These are phyloP conservation scores for Galium porrigens DNA, from an alignment of 305 asterid species.

Conservation along the genomic window DNA sequence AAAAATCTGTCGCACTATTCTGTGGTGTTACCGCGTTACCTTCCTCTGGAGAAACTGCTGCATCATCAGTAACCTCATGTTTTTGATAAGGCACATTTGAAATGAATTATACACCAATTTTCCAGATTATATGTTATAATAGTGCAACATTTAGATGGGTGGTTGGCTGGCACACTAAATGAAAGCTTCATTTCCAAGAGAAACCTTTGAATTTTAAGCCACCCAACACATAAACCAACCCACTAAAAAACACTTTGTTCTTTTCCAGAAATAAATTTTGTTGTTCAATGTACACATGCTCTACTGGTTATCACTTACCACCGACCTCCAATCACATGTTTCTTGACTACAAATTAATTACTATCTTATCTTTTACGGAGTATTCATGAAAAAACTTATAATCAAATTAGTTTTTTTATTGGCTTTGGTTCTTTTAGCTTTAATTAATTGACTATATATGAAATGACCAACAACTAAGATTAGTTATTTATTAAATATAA, in stretches of 20 bases:
- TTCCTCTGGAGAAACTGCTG: neutral
- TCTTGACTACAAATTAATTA: neutral
- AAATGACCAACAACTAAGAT: too few species aligned
- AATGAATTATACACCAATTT: too few species aligned
- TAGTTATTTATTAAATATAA: too few species aligned
- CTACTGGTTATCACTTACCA: neutral
- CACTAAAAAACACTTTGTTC: neutral
- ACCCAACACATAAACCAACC: neutral
- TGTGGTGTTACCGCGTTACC: neutral
- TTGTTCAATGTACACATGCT: slow-evolving; percentile 1
- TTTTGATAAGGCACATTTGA: too few species aligned
- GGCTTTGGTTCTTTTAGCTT: too few species aligned
- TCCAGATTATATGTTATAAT: too few species aligned
- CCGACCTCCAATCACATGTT: neutral
- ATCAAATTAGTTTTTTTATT: too few species aligned
- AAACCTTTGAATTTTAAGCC: neutral
- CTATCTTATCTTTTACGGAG: neutral
- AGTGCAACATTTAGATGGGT: neutral
- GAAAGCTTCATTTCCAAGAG: slow-evolving; percentile 1
- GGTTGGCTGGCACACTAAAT: neutral
- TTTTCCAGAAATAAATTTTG: neutral
- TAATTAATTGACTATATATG: too few species aligned
- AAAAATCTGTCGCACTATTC: too few species aligned
- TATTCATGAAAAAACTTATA: too few species aligned
- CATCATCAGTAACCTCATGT: too few species aligned